A percentile compares a stretch with the other conserved stretches of the same genome.
Conservation (phyloP, 495 filamentous ascomycete species). For the Lophiostoma macrostomum region DNA sequence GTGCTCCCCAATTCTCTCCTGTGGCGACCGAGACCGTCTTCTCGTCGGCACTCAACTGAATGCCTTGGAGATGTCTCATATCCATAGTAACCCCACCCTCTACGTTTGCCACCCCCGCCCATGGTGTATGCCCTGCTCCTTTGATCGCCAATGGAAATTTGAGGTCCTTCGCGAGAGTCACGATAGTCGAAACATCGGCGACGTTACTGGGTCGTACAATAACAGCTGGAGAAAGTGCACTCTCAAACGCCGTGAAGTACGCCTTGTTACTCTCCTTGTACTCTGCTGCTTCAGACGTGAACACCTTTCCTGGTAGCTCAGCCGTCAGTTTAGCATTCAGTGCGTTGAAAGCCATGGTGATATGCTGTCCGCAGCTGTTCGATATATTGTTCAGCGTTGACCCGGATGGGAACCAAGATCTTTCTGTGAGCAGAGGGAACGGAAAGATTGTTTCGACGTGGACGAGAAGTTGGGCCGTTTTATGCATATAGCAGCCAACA, state of each 20-base stretch:
- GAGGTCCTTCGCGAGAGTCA: not conserved
- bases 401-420: too few relatives aligned
- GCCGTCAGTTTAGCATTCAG: too few relatives aligned
- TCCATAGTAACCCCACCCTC: constrained; percentile 8
- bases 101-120: constrained; percentile 5
- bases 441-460: too few relatives aligned
- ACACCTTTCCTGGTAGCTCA: constrained; percentile 8
- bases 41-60: constrained; percentile 1
- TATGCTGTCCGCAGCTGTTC: too few relatives aligned
- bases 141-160: not conserved
- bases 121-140: constrained; percentile 18
- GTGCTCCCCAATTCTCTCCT: constrained; percentile 7
- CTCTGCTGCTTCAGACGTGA: not conserved
- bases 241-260: constrained; percentile 12
- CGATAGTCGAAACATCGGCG: constrained; percentile 6
- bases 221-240: constrained; percentile 7
- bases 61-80: not conserved
- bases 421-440: too few relatives aligned
- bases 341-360: too few relatives aligned
- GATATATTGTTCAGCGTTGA: too few relatives aligned
- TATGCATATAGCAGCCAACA: too few relatives aligned
- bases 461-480: too few relatives aligned
- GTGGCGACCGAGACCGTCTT: not conserved
- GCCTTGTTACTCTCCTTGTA: constrained; percentile 3
- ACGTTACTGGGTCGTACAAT: constrained; percentile 12